phyloP scores from a whole-genome alignment of 2,329 filamentous ascomycete genomes.

The Byssoonygena ceratinophila region DNA sequence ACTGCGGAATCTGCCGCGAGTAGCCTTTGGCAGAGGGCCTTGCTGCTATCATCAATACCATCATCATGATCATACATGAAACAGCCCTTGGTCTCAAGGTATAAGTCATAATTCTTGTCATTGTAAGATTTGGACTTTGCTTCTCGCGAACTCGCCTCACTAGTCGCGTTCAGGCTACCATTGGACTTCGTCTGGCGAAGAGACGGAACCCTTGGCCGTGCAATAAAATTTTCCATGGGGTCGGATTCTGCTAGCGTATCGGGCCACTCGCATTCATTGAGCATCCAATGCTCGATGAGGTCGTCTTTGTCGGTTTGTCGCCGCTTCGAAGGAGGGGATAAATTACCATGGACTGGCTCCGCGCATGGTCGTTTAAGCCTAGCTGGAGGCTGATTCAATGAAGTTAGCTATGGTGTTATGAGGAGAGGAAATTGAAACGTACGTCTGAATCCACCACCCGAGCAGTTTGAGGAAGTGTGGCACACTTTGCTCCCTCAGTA shows the following conservation, averaged over 20 bases:
- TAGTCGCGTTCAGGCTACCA: conserved; percentile 14
- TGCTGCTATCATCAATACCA: conserved; percentile 20
- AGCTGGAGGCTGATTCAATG: too few species aligned
- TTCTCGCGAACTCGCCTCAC: conserved; percentile 19
- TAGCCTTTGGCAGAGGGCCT: conserved; percentile 20
- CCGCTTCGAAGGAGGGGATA: not conserved
- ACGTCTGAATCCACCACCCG: too few species aligned
- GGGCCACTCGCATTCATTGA: too few species aligned
- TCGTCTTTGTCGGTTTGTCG: not conserved
- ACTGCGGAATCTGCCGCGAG: conserved; percentile 21
- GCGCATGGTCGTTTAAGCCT: too few species aligned
- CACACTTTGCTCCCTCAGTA: too few species aligned
- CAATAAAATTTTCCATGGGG: conserved; percentile 18
- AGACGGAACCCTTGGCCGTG: conserved; percentile 19
- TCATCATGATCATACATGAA: conserved; percentile 18
- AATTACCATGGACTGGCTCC: too few species aligned
- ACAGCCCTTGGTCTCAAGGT: conserved; percentile 18
- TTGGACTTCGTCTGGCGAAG: conserved; percentile 20
- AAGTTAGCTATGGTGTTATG: too few species aligned
- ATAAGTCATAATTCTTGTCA: conserved; percentile 15
- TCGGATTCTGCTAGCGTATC: too few species aligned
- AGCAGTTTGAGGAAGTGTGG: too few species aligned
- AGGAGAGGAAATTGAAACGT: too few species aligned
- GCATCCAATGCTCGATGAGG: too few species aligned
- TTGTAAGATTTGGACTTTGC: conserved; percentile 17